Base-by-base conservation (phyloP, 108 stramenopile species). In the Nitzschia inconspicua region DNA sequence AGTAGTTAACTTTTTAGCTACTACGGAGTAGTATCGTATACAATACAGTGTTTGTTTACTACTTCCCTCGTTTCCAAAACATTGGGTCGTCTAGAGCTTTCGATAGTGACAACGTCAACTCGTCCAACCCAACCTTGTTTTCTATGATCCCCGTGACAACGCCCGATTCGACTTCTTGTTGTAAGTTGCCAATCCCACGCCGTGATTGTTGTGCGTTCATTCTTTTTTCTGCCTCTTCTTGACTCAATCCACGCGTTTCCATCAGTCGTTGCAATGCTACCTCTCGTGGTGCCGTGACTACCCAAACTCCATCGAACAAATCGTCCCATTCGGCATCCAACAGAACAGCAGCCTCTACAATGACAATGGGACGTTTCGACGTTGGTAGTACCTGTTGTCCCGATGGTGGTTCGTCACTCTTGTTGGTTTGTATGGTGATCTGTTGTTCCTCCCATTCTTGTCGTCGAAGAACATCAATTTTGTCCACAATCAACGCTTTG, bases 301-400 rank as follows among this genome's bases (percentile, higher is more conserved):
- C 71, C 91, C 91, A 92, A 0, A 92, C 40, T 13, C 78, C 91
- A 83, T 92, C 87, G 19, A 88, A 39, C 9, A 92, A 54, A 56
- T 84, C 85, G 16, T 84, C 76, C 91, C 91, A 92, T 20, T 68
- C 79, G 3, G 91, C 84, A 61, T 92, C 91, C 22, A 88, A 47
- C 34, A 92, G 56, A 8, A 92, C 60, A 11, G 91, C 91, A 25
- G 91, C 86, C 66, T 92, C 91, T 26, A 78, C 19, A 1, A 92
- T 77, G 30, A 92, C 63, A 13, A 85, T 68, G 5, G 67, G 47
- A 39, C 13, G 53, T 27, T 27, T 23, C 5, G 34, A 10, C 16
- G 60, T 52, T 42, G 23, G 44, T 61, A 29, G 9, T 37, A 27
- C 41, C 59, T 43, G 40, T 29, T 10, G 23, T n/a, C 16, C 40